phyloP scores from a whole-genome alignment of 495 filamentous ascomycete species.

The Aspergillus campestris region DNA sequence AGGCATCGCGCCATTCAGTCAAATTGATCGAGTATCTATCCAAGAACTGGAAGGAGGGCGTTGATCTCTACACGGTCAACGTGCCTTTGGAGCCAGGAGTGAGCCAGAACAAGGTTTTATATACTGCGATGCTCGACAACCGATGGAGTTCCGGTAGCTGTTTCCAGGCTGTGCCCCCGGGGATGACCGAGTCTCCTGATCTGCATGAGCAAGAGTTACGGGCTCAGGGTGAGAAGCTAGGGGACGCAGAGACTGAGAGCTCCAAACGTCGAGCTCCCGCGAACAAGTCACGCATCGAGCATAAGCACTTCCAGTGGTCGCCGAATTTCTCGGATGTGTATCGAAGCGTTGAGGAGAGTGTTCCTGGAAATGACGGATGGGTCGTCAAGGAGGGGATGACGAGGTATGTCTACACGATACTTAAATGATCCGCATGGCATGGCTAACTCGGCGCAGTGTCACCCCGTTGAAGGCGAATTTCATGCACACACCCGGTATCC shows the following conservation, averaged over 20 bases:
- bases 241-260: conserved; percentile 12
- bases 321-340: conserved; percentile 82
- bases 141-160: conserved; percentile 75
- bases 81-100: conserved; percentile 69
- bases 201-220: conserved; percentile 57
- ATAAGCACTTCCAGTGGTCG: conserved; percentile 92
- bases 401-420: conserved; percentile 51
- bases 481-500: conserved; percentile 61
- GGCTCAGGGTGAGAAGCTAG: conserved; percentile 45
- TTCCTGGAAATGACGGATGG: conserved; percentile 92
- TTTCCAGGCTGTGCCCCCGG: conserved; percentile 58
- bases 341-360: conserved; percentile 67
- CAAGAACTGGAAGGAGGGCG: conserved; percentile 62
- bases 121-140: conserved; percentile 80
- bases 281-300: conserved; percentile 40
- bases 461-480: conserved; percentile 91
- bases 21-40: conserved; percentile 69
- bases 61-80: conserved; percentile 83
- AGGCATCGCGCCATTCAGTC: conserved; percentile 60
- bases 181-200: conserved; percentile 33
- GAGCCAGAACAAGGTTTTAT: conserved; percentile 59
- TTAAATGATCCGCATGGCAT: not conserved
- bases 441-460: conserved; percentile 47
- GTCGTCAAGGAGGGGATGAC: conserved; percentile 79
- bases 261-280: conserved; percentile 6